Evolutionary conservation across 768 basidiomycete genomes (phyloP), one percentile per base, ranked within the genome.

Genomic region (Pulveroboletus ravenelii): DNA sequence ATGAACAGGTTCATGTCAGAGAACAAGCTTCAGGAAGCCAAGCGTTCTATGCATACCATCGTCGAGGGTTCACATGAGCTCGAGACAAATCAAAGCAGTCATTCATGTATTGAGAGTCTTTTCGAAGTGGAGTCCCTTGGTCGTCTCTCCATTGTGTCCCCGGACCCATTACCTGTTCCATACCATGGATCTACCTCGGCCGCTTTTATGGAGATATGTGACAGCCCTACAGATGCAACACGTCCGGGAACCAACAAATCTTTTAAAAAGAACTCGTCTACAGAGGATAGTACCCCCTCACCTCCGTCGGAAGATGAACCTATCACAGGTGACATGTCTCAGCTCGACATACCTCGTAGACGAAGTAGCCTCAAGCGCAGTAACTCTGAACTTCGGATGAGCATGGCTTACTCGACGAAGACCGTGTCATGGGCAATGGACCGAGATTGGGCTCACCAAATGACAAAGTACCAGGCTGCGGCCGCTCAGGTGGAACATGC

Each of bases 351-450:
- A 10, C 69, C 72, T 34, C 79, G 75, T 48, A 70, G 79, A 53
- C 73, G 82, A 51, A 87, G 86, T 57, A 85, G 81, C 58, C 75
- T 87, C 55, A 85, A 79, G 65, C 78, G 82, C 49, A 71, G 69
- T 18, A 77, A 75, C 57, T 72, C 68, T 51, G 72, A 70, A 44
- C 70, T 74, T 60, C 64, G 70, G 47, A 68, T 77, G 52, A 79
- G 77, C 37, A 58, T 73, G 55, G 69, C 65, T 31, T 80, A 83
- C 52, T 70, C 80, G 27, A 66, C 74, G 15, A 88, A 88, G 68
- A 78, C 79, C 6, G 85, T 88, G 8, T 84, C 85, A 34, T 88
- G 85, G 85, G 85, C 86, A 23, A 86, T 85, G 67, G 78, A 82
- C 51, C 76, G 74, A 12, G 83, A 83, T 47, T 75, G 81, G 70